Evolutionary conservation across 495 filamentous ascomycete species (phyloP), one percentile per base, ranked within the genome.

Genomic region (Sphaerosporella brunnea): DNA sequence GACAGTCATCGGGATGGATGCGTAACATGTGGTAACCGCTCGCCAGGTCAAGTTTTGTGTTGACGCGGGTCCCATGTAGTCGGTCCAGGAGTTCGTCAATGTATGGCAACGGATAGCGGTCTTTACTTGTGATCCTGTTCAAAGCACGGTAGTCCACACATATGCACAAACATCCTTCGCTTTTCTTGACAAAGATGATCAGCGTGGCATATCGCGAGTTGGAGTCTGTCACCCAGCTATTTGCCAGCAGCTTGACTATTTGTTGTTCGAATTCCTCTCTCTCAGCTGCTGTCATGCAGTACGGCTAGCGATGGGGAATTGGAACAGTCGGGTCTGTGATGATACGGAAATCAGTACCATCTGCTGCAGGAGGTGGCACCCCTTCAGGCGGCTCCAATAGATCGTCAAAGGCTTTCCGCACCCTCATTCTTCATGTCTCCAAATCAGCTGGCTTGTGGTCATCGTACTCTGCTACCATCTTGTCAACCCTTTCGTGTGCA

Each of bases 21-120:
- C n/a, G n/a, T n/a, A n/a, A n/a, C n/a, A n/a, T n/a, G n/a, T n/a
- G n/a, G 28, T 45, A 45, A 3, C 42, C 24, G 21, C 23, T 28
- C 13, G 23, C 23, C 5, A 49, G 21, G 38, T 74, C 63, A 0
- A 74, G 30, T 48, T 71, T 71, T 0, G 55, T 73, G 48, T 68
- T 73, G 28, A 58, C 55, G 30, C 55, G 63, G 2, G 58, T 56
- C 28, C 50, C 53, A 0, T 20, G 23, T 0, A 74, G 23, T 0
- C 51, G 21, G 13, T 54, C 23, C 1, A 73, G 36, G 0, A 61
- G 56, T 40, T 75, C 63, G 8, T 68, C 39, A 19, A 72, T 69
- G 8, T 70, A 36, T 0, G 66, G 65, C 68, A 69, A 73, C 36
- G 9, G n/a, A n/a, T n/a, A n/a, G n/a, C n/a, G n/a, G n/a, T n/a